Evolutionary conservation across 1,284 basidiomycete genomes (phyloP).

Genomic region (Ustilago nuda): DNA sequence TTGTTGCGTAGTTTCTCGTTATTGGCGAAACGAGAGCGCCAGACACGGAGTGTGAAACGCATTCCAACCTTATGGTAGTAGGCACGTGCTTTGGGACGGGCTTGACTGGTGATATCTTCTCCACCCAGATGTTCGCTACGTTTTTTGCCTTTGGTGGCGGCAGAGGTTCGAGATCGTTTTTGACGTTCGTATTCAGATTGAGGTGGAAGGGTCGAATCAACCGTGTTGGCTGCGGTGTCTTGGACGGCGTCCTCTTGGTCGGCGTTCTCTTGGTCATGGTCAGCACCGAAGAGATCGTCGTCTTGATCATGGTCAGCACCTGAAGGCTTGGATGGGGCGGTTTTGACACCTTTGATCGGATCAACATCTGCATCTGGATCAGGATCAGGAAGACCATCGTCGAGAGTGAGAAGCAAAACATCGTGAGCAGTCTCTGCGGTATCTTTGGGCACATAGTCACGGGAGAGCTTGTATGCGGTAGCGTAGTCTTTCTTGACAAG

Average conservation of each 20-base stretch:
- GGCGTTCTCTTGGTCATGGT: conserved; percentile 23
- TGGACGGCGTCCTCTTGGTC: background rate
- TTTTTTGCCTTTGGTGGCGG: conserved; percentile 51
- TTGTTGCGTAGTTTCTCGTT: conserved; percentile 53
- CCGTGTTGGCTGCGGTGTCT: conserved; percentile 12
- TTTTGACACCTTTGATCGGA: conserved; percentile 42
- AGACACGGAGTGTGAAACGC: conserved; percentile 63
- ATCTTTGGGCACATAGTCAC: conserved; percentile 61
- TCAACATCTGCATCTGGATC: conserved; percentile 54
- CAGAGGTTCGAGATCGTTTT: conserved; percentile 42
- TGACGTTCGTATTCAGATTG: conserved; percentile 56
- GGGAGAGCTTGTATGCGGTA: conserved; percentile 56
- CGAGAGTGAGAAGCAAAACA: conserved; percentile 58
- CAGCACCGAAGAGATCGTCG: conserved; percentile 55
- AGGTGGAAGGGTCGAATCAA: conserved; percentile 51
- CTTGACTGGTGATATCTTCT: conserved; percentile 24
- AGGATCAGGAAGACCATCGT: conserved; percentile 58
- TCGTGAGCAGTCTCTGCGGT: conserved; percentile 48
- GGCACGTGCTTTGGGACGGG: conserved; percentile 47
- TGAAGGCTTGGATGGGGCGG: conserved; percentile 11
- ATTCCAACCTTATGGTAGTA: conserved; percentile 66
- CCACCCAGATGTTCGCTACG: conserved; percentile 32
- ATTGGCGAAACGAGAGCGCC: conserved; percentile 53
- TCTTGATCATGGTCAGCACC: conserved; percentile 27
- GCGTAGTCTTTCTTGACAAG: conserved; percentile 48